These are phyloP conservation scores for Gracilaria domingensis DNA, from an alignment of 23 red algal species.

Conservation along the genomic window DNA sequence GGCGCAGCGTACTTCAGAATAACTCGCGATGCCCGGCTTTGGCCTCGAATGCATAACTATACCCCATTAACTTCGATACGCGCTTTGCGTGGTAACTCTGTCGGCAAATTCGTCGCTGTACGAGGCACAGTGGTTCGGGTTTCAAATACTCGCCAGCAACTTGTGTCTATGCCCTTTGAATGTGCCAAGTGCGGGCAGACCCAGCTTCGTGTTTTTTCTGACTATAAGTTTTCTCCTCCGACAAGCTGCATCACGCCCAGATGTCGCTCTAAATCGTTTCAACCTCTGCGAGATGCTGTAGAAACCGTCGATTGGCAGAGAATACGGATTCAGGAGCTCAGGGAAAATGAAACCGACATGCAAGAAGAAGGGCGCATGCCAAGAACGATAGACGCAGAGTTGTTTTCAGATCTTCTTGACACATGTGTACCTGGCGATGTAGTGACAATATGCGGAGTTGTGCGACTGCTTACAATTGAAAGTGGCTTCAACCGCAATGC, in stretches of 20 bases:
- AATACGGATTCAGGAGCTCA: conserved; percentile 90
- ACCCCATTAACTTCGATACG: conserved; percentile 65
- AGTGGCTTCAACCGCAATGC: conserved; percentile 54
- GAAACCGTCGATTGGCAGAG: conserved; percentile 96
- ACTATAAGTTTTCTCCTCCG: conserved; percentile 87
- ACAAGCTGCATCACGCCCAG: conserved; percentile 50
- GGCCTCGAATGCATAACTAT: conserved; percentile 80
- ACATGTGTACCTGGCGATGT: conserved; percentile 92
- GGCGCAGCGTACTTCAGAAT: conserved; percentile 6
- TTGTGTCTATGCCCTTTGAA: conserved; percentile 86
- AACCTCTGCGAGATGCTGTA: conserved; percentile 71
- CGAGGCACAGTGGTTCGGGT: conserved; percentile 91
- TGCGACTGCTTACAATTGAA: conserved; percentile 79
- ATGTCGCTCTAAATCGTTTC: conserved; percentile 84
- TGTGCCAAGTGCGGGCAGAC: conserved; percentile 79
- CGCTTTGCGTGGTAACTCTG: conserved; percentile 62
- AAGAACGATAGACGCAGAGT: conserved; percentile 88
- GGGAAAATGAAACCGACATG: conserved; percentile 49
- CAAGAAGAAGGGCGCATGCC: conserved; percentile 93
- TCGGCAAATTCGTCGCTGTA: conserved; percentile 81
- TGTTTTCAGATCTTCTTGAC: conserved; percentile 91
- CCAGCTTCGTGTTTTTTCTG: conserved; percentile 59
- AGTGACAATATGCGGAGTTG: conserved; percentile 85
- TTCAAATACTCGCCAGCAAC: conserved; percentile 84
- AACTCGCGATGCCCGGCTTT: conserved; percentile 49